Evolutionary conservation across 495 filamentous ascomycete species (phyloP).

Genomic region (Daldinia childiae): DNA sequence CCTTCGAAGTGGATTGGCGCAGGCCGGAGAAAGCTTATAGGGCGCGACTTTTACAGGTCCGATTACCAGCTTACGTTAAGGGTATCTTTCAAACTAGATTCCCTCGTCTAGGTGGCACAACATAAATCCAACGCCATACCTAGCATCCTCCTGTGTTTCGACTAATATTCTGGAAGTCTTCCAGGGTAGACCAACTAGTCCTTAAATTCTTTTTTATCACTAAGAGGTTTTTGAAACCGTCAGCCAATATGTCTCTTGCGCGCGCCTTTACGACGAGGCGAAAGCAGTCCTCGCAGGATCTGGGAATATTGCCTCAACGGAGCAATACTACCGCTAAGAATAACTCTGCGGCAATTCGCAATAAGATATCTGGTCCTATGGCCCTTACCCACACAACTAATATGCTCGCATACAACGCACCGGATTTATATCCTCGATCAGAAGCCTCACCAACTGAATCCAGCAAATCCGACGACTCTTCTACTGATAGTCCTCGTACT

Average conservation of each 20-base stretch:
- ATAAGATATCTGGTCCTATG: slow-evolving; percentile 87
- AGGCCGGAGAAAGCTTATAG: slow-evolving; percentile 28
- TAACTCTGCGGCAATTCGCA: slow-evolving; percentile 52
- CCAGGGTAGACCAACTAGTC: slow-evolving; percentile 8
- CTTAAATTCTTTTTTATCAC: slow-evolving; percentile 6
- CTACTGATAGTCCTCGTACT: slow-evolving; percentile 68
- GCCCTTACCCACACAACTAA: slow-evolving; percentile 94
- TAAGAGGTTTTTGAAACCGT: slow-evolving; percentile 4
- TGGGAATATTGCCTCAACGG: slow-evolving; percentile 52
- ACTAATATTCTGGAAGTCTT: slow-evolving; percentile 41
- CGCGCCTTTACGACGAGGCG: slow-evolving; percentile 72
- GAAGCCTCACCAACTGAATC: slow-evolving; percentile 65
- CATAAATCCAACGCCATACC: slow-evolving; percentile 36
- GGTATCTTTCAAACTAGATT: slow-evolving; percentile 22
- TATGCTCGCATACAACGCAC: slow-evolving; percentile 92
- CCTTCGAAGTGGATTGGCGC: slow-evolving; percentile 16
- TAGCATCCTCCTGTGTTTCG: slow-evolving; percentile 13
- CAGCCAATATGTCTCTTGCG: slow-evolving; percentile 63
- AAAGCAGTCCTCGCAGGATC: slow-evolving; percentile 55
- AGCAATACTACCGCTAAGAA: slow-evolving; percentile 57
- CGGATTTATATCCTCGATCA: slow-evolving; percentile 70
- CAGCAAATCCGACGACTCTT: slow-evolving; percentile 65
- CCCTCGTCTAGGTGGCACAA: slow-evolving; percentile 32
- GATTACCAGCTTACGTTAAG: slow-evolving; percentile 28
- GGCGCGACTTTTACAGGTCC: slow-evolving; percentile 19